Percentiles rank a stretch among this genome's conserved stretches.
Evolutionary conservation across 768 basidiomycete species (phyloP).

Genomic region (Collybia nuda): DNA sequence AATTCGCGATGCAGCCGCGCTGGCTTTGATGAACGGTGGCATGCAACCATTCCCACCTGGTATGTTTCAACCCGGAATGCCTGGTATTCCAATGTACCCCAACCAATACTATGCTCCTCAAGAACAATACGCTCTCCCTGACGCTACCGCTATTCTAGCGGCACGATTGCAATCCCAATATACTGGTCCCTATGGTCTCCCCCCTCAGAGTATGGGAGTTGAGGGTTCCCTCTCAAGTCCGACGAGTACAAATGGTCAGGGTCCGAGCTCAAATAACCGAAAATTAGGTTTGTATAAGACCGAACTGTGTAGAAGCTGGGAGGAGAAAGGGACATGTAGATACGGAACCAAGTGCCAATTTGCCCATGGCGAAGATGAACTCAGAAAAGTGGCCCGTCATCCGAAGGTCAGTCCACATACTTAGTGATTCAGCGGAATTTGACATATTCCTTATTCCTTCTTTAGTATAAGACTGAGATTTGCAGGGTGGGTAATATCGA

Average conservation of each 20-base stretch:
- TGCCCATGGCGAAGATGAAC: conserved; percentile 88
- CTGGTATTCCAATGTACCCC: conserved; percentile 62
- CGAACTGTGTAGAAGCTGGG: conserved; percentile 88
- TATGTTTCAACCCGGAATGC: conserved; percentile 55
- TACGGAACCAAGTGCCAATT: conserved; percentile 92
- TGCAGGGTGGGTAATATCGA: conserved; percentile 63
- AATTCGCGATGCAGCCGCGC: conserved; percentile 67
- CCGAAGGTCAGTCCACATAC: conserved; percentile 64
- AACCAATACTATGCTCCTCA: conserved; percentile 68
- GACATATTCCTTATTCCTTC: conserved; percentile 8
- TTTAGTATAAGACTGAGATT: conserved; percentile 90
- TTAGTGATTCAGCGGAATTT: conserved; percentile 13
- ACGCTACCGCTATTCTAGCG: conserved; percentile 57
- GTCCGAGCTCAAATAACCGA: conserved; percentile 89
- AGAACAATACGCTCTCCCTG: conserved; percentile 53
- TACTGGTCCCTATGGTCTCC: conserved; percentile 44
- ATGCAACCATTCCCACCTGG: conserved; percentile 58
- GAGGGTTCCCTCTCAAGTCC: conserved; percentile 41
- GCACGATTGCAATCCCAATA: conserved; percentile 68
- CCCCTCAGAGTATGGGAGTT: conserved; percentile 26
- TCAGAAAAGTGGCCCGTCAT: conserved; percentile 81
- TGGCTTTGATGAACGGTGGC: conserved; percentile 59
- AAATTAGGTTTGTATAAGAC: conserved; percentile 92
- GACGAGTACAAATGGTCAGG: conserved; percentile 45
- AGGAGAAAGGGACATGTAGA: conserved; percentile 84